These are phyloP conservation scores for Omphalotus olearius DNA, from an alignment of 1,284 basidiomycete genomes.

Conservation along the genomic window DNA sequence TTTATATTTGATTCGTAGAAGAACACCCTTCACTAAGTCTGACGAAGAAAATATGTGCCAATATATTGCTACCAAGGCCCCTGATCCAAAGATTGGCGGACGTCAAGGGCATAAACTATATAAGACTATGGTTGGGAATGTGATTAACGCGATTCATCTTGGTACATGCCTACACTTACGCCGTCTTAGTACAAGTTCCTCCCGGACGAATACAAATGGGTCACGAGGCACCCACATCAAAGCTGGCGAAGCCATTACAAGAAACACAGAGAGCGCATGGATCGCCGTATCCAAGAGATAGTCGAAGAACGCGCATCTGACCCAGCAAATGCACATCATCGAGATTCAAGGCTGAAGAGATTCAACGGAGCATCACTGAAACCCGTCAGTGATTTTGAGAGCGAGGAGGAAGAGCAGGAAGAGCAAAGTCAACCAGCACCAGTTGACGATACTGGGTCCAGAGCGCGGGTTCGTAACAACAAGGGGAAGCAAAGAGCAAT, in stretches of 20 bases:
- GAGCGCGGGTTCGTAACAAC: not conserved
- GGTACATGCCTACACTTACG: not conserved
- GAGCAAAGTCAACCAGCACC: not conserved
- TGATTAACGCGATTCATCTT: too few relatives aligned
- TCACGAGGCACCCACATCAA: constrained; percentile 60
- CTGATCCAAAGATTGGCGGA: constrained; percentile 6
- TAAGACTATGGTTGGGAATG: not conserved
- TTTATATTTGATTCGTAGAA: constrained; percentile 1
- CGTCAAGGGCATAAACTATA: constrained; percentile 5
- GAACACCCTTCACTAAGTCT: constrained; percentile 6
- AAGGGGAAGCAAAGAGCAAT: not conserved
- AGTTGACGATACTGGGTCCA: not conserved
- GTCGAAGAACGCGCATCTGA: not conserved
- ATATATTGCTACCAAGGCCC: constrained; percentile 7
- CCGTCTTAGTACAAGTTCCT: not conserved
- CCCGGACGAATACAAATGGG: constrained; percentile 34
- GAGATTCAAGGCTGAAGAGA: not conserved
- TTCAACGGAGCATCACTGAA: too few relatives aligned
- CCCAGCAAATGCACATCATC: not conserved
- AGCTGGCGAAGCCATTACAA: constrained; percentile 69
- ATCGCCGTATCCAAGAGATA: constrained; percentile 36
- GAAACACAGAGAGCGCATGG: constrained; percentile 48
- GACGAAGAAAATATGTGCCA: constrained; percentile 10
- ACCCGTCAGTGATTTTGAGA: not conserved
- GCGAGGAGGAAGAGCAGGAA: constrained; percentile 1